Base-by-base conservation (phyloP, 2,329 filamentous ascomycete genomes). In the Fusarium falciforme region DNA sequence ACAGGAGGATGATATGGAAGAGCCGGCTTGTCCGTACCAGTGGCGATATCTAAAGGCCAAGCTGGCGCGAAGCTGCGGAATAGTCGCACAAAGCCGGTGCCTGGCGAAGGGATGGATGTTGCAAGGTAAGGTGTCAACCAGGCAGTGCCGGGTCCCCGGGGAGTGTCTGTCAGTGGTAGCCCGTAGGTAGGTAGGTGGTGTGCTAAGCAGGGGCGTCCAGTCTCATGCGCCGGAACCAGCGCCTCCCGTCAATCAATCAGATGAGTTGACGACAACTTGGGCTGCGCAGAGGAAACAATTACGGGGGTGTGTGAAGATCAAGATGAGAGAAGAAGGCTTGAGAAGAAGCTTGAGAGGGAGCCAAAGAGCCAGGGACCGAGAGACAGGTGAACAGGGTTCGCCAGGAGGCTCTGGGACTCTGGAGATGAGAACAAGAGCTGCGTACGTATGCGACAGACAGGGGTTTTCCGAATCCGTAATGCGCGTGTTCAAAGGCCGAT, bases 11-110 rank as follows among this genome's bases (percentile, higher is more conserved):
- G 42, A 40, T 54, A 33, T 47, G 47, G 55, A 42, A 49, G 27
- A 49, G 36, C 25, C 27, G 38, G 62, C 42, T 20, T 33, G 42
- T 49, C 31, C 29, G 59, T 61, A 20, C 42, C 40, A 61, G 63
- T 31, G 55, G 64, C 64, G 59, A 67, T 63, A 57, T 63, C 61
- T 55, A 38, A 49, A 67, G 29, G 58, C 17, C 65, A 58, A 59
- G 64, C 59, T 62, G 33, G 47, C 47, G 47, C 47, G 44, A 40
- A 22, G 64, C 20, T 54, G 40, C 38, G 42, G 57, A 49, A 35
- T 35, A 61, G 54, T 66, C 42, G 63, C 57, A 61, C 62, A 54
- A 61, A 33, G 20, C 58, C 58, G 58, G 35, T 63, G 61, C 61
- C 35, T 55, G 61, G 14, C 14, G 47, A 63, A 40, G 31, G 55